phyloP scores from a whole-genome alignment of 2,329 filamentous ascomycete genomes.

The Colletotrichum simmondsii region DNA sequence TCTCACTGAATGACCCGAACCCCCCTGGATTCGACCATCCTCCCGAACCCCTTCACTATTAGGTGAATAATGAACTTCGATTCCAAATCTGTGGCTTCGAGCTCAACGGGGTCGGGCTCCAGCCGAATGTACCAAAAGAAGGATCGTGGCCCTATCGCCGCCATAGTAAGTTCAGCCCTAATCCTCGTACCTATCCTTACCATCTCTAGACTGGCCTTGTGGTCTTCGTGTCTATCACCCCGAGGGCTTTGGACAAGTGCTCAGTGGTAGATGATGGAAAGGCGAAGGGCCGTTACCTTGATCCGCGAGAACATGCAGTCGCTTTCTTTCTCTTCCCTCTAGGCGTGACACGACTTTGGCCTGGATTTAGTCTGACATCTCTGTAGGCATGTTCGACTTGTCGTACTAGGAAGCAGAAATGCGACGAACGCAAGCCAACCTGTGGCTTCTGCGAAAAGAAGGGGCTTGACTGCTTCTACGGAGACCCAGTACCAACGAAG shows the following conservation, averaged over 20 bases:
- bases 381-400: slow-evolving; percentile 67
- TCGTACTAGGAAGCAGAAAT: slow-evolving; percentile 70
- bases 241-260: neutral
- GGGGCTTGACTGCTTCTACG: slow-evolving; percentile 61
- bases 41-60: slow-evolving; percentile 22
- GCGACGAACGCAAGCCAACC: slow-evolving; percentile 71
- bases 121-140: slow-evolving; percentile 46
- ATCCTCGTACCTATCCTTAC: neutral
- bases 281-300: neutral
- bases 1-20: slow-evolving; percentile 20
- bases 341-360: neutral
- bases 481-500: slow-evolving; percentile 72
- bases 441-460: slow-evolving; percentile 64
- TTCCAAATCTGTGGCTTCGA: slow-evolving; percentile 37
- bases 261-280: neutral
- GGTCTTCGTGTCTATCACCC: neutral
- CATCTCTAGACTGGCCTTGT: neutral
- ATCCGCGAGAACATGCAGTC: neutral
- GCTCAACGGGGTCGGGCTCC: slow-evolving; percentile 45
- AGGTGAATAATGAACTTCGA: slow-evolving; percentile 35
- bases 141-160: slow-evolving; percentile 52
- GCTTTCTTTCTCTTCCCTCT: too few relatives aligned
- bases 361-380: neutral
- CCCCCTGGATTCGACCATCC: neutral
- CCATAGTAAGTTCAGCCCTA: slow-evolving; percentile 44